Base-by-base conservation (phyloP, 768 basidiomycete species). In the Asterophora parasitica region DNA sequence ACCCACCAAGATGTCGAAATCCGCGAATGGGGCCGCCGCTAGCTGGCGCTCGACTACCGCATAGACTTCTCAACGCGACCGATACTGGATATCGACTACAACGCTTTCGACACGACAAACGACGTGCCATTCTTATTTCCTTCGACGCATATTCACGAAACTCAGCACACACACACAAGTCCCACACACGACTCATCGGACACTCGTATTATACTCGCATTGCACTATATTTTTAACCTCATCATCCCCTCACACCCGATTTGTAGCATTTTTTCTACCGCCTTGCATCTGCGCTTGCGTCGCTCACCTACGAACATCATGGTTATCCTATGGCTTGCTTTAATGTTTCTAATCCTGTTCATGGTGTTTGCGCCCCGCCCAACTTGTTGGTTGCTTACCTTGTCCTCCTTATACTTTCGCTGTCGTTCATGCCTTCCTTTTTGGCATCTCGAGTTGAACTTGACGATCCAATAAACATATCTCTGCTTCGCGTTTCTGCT, bases 21-120 rank as follows among this genome's bases (percentile, higher is more conserved):
- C 58, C 60, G 60, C 61, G 59, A 66, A 48, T 44, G 61, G 50
- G 54, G 62, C 54, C 57, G 59, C 64, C 50, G 58, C 62, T 68
- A 76, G 65, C 77, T 85, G 84, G 83, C 81, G 82, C 65, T 63
- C 74, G 56, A 54, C 66, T 62, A 77, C 81, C 62, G 72, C 71
- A 61, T 75, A 68, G 57, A 60, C 55, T 54, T 55, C 50, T 49
- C 6, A n/a, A 44, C 38, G 54, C 39, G 12, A 31, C 8, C 30
- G 47, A 52, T 51, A 41, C 44, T 48, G 51, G 45, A 43, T 55
- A 48, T 49, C 35, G 19, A 31, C 36, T 56, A 35, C 33, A 30
- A 59, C 46, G 57, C 39, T 54, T 45, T 52, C 17, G 36, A 54
- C 37, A 52, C 36, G 54, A 50, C 46, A 11, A 28, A 16, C 52